Base-by-base conservation (phyloP, 2,329 filamentous ascomycete genomes). In the Penicillium sp. region DNA sequence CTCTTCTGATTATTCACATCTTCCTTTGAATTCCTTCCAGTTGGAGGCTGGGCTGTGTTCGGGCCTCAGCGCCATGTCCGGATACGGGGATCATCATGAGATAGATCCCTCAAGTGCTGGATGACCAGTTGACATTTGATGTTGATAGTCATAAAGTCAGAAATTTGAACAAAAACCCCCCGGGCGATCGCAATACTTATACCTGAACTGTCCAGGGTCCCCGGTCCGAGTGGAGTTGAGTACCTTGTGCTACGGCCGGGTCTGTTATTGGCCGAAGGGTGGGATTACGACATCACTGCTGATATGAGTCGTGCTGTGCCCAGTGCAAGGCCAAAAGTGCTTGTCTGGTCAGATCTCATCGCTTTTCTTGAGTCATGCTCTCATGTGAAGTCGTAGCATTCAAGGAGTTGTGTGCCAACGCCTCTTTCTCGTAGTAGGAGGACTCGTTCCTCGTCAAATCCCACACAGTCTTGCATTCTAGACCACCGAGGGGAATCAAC, bases 381-480 rank as follows among this genome's bases (percentile, higher is more conserved):
- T 36, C 62, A 90, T 31, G 89, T 91, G 73, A 97, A 97, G 72
- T 96, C 90, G 69, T 96, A 96, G 42, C 94, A 86, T 67, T 92
- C 83, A 58, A 96, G 73, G 57, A 88, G 86, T 68, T 93, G 89
- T 38, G 82, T 81, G 1, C 89, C 89, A 24, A 83, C 78, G 24
- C 77, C 77, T 59, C 84, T 83, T 73, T 93, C 89, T 60, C 90
- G 87, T 47, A 96, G 78, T 40, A 96, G 85, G 57, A 96, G 87
- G n/a, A 96, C 89, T 76, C 91, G 91, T 72, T 96, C 90, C 42
- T 96, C 91, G 66, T 96, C 91, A 66, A 96, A 96, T 0, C 90
- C 91, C 8, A 96, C 86, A 84, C 89, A 93, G 48, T 81, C 81
- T 57, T 79, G 73, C 38, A 76, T 81, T 5, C 80, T 70, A 4